These are phyloP conservation scores for Trypethelium eluteriae DNA, from an alignment of 495 filamentous ascomycete species.

Conservation along the genomic window DNA sequence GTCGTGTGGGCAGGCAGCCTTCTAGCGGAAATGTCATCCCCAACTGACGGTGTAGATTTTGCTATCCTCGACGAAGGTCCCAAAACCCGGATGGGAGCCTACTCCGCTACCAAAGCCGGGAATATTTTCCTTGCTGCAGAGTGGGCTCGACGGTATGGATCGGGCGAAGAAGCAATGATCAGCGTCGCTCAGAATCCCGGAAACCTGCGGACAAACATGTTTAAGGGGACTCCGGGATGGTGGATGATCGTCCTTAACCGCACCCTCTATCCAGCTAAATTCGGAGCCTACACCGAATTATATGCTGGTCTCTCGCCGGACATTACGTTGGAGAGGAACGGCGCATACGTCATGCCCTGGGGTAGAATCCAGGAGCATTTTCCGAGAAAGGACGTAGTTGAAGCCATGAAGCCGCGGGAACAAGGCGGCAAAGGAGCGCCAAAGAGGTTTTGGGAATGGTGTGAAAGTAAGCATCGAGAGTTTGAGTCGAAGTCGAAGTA, in stretches of 20 bases:
- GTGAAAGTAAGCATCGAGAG: constrained; percentile 28
- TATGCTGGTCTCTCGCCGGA: constrained; percentile 18
- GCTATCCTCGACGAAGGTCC: constrained; percentile 15
- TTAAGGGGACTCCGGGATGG: constrained; percentile 18
- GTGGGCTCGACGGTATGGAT: constrained; percentile 25
- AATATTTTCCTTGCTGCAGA: constrained; percentile 37
- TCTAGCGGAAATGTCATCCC: constrained; percentile 20
- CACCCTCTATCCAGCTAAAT: constrained; percentile 15
- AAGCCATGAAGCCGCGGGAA: constrained; percentile 27
- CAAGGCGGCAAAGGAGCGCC: constrained; percentile 31
- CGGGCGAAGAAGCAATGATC: constrained; percentile 28
- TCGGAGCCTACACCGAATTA: constrained; percentile 18
- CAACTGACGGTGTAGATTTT: constrained; percentile 28
- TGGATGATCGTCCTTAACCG: not conserved
- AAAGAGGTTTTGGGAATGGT: constrained; percentile 33
- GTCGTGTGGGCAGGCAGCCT: constrained; percentile 36
- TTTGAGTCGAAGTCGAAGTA: not conserved
- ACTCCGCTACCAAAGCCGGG: constrained; percentile 39
- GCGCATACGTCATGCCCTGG: constrained; percentile 18
- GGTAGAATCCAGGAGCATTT: constrained; percentile 19
- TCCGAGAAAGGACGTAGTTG: constrained; percentile 22
- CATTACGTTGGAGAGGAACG: constrained; percentile 15
- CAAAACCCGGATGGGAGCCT: constrained; percentile 23
- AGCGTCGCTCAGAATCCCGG: constrained; percentile 33
- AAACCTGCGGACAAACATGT: constrained; percentile 32